phyloP scores from a whole-genome alignment of 176 grass and related monocot species.

The Thalia dealbata region DNA sequence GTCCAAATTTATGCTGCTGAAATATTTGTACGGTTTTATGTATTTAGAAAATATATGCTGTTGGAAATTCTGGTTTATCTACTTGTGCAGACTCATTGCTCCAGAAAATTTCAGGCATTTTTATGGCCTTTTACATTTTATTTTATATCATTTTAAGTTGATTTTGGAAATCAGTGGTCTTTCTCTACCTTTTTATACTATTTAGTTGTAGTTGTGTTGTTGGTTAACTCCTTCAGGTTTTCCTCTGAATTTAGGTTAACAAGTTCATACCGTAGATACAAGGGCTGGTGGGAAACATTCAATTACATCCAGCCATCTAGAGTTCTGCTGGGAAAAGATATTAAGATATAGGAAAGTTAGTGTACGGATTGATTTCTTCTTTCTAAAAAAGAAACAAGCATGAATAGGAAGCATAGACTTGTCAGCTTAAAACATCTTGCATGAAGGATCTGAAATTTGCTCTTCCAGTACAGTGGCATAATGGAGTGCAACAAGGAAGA shows the following conservation, averaged over 20 bases:
- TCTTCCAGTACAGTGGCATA: constrained; percentile 4
- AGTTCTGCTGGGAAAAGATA: background rate
- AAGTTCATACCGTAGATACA: background rate
- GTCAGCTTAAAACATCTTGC: background rate
- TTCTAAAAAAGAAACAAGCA: background rate
- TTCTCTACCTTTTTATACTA: too few species aligned
- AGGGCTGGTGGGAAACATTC: background rate
- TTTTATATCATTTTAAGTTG: too few species aligned
- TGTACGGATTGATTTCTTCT: background rate
- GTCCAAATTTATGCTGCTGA: too few species aligned
- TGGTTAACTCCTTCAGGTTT: background rate
- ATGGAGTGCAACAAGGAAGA: constrained; percentile 78
- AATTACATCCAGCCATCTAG: background rate
- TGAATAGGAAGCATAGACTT: background rate
- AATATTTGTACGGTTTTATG: too few species aligned
- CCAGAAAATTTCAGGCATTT: too few species aligned
- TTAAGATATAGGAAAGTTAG: background rate
- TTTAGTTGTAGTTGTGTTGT: background rate
- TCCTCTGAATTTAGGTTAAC: background rate
- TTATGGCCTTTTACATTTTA: too few species aligned
- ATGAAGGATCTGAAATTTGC: background rate
- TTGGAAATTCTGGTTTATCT: too few species aligned
- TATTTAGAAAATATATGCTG: too few species aligned
- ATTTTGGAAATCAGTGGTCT: too few species aligned
- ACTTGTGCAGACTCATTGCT: too few species aligned